These are phyloP conservation scores for Cladobotryum mycophilum DNA, from an alignment of 2,329 filamentous ascomycete genomes.

Conservation along the genomic window DNA sequence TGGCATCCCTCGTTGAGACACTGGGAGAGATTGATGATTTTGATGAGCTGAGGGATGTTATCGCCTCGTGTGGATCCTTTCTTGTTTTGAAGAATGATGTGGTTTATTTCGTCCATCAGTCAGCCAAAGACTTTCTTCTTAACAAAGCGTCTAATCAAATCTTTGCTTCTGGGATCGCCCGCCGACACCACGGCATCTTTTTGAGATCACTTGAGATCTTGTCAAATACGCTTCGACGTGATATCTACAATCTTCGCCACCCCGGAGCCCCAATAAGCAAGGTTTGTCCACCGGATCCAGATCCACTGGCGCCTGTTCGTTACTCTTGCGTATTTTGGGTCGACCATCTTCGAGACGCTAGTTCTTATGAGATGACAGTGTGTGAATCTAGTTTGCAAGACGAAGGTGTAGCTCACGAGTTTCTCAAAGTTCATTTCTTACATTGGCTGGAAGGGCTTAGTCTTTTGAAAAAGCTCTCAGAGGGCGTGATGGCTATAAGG, in stretches of 20 bases:
- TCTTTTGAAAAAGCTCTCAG: conserved; percentile 21
- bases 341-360: conserved; percentile 11
- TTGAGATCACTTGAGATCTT: conserved; percentile 8
- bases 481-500: conserved; percentile 13
- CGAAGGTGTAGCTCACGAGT: conserved; percentile 20
- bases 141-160: conserved; percentile 11
- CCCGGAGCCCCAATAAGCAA: conserved; percentile 6
- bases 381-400: conserved; percentile 10
- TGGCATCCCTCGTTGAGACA: conserved; percentile 11
- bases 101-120: conserved; percentile 36
- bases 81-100: conserved; percentile 24
- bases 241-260: conserved; percentile 22
- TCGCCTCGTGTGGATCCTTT: conserved; percentile 33
- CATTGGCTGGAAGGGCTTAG: conserved; percentile 39
- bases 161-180: too few species aligned
- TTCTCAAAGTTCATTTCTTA: conserved; percentile 31
- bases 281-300: conserved; percentile 3
- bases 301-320: conserved; percentile 3
- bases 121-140: conserved; percentile 36
- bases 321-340: conserved; percentile 20
- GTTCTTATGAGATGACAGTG: neutral
- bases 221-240: neutral
- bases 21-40: neutral
- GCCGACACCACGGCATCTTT: neutral
- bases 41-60: conserved; percentile 21